Percentiles rank a stretch among this genome's conserved stretches.
Conservation (phyloP, 257 asterid genomes). For the Ligustrum vulgare region DNA sequence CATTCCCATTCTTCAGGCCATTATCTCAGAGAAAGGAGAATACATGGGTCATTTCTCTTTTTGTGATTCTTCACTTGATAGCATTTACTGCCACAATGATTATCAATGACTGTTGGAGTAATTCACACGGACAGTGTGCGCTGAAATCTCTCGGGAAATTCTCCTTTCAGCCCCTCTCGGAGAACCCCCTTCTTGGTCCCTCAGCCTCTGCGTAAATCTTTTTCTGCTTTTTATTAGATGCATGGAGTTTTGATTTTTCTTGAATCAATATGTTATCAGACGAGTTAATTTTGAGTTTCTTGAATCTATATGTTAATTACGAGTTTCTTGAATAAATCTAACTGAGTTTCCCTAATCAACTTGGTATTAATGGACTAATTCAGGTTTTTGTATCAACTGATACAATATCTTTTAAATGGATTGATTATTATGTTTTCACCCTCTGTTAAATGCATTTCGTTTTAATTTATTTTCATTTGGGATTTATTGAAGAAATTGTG, state of each 20-base stretch:
- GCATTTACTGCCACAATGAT: conserved; percentile 67
- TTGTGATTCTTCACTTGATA: conserved; percentile 68
- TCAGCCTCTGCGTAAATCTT: conserved; percentile 78
- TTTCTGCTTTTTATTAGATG: background rate
- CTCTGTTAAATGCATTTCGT: background rate
- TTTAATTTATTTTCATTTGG: background rate
- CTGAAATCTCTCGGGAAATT: conserved; percentile 60
- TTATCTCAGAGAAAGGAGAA: conserved; percentile 61
- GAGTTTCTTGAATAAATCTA: background rate
- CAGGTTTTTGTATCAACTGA: background rate
- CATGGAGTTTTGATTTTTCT: background rate
- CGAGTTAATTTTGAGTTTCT: background rate
- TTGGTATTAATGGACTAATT: background rate
- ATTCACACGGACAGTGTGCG: conserved; percentile 63
- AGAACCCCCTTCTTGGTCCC: conserved; percentile 90
- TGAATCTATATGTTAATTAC: background rate
- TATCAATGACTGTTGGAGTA: conserved; percentile 71
- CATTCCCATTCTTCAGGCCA: conserved; percentile 73
- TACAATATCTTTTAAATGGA: background rate
- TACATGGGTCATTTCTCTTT: conserved; percentile 72
- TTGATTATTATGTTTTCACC: background rate
- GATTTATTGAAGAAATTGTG: background rate
- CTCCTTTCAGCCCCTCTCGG: conserved; percentile 80
- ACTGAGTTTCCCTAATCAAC: background rate
- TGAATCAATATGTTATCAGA: background rate